Percentiles rank a stretch among this genome's conserved stretches.
phyloP scores from a whole-genome alignment of 257 asterid species.

The Osmanthus fragrans region DNA sequence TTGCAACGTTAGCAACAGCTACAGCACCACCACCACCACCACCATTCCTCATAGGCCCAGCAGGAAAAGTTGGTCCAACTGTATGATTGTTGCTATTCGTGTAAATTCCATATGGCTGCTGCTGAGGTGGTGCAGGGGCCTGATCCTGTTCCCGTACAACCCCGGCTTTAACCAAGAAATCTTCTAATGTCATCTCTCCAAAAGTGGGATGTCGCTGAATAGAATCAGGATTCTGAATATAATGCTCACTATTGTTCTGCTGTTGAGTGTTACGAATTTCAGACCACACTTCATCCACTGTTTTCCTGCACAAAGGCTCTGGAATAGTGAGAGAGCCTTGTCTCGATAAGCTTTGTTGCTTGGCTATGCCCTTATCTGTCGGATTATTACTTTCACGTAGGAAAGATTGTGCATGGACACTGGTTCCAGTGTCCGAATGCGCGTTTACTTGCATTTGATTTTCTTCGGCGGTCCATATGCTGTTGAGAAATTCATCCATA shows the following conservation, averaged over 20 bases:
- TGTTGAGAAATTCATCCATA: slow-evolving; percentile 91
- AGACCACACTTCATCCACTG: slow-evolving; percentile 83
- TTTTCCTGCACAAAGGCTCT: slow-evolving; percentile 56
- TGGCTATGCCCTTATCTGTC: slow-evolving; percentile 24
- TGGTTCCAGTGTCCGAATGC: slow-evolving; percentile 19
- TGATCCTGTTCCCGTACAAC: slow-evolving; percentile 53
- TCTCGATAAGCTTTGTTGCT: slow-evolving; percentile 50
- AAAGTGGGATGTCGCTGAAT: slow-evolving; percentile 55
- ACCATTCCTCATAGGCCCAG: slow-evolving; percentile 36
- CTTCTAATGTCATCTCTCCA: slow-evolving; percentile 87
- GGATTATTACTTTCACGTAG: slow-evolving; percentile 27
- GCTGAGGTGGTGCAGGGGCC: slow-evolving; percentile 33
- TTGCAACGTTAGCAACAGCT: slow-evolving; percentile 15
- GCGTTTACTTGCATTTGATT: slow-evolving; percentile 50
- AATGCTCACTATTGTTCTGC: slow-evolving; percentile 18
- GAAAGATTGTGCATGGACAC: slow-evolving; percentile 20
- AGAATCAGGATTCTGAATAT: slow-evolving; percentile 22
- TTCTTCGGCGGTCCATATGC: slow-evolving; percentile 90
- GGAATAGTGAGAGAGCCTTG: slow-evolving; percentile 76
- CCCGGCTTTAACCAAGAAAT: slow-evolving; percentile 75
- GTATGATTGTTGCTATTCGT: slow-evolving; percentile 29
- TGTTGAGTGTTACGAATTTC: slow-evolving; percentile 51
- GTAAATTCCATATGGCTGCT: slow-evolving; percentile 41
- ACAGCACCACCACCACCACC: too few species aligned
- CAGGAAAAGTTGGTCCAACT: slow-evolving; percentile 25